Conservation (phyloP, 2,329 filamentous ascomycete genomes). For the Alternaria sp. region DNA sequence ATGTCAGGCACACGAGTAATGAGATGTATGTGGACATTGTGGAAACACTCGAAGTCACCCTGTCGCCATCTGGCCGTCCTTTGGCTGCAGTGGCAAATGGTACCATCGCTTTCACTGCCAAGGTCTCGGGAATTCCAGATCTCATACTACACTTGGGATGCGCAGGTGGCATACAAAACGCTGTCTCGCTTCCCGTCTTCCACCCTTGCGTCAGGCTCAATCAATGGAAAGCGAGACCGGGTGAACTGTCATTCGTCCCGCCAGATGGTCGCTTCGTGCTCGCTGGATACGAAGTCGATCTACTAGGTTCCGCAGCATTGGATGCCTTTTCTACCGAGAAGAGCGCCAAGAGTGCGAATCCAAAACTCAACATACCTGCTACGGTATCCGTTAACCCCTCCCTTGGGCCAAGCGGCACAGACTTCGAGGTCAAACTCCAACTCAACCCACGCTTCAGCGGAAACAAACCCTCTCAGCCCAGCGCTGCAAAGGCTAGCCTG, state of each 20-base stretch:
- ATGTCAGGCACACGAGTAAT: slow-evolving; percentile 95
- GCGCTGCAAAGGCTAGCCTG: slow-evolving; percentile 39
- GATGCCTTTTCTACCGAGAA: slow-evolving; percentile 40
- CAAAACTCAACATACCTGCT: slow-evolving; percentile 80
- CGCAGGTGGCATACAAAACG: slow-evolving; percentile 72
- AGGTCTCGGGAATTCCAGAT: slow-evolving; percentile 94
- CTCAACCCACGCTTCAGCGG: slow-evolving; percentile 64
- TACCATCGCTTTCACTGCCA: slow-evolving; percentile 92
- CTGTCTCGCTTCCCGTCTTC: slow-evolving; percentile 90
- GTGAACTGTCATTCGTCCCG: slow-evolving; percentile 93
- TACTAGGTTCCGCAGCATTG: slow-evolving; percentile 74
- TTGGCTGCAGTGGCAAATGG: slow-evolving; percentile 89
- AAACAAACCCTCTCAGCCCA: slow-evolving; percentile 49
- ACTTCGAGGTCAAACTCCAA: slow-evolving; percentile 87
- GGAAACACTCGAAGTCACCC: slow-evolving; percentile 85
- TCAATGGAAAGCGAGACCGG: slow-evolving; percentile 88
- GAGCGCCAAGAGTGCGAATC: slow-evolving; percentile 33
- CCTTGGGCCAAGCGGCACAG: slow-evolving; percentile 76
- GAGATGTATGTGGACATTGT: slow-evolving; percentile 97
- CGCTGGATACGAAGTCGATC: slow-evolving; percentile 91
- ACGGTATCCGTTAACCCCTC: slow-evolving; percentile 82
- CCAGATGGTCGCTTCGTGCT: slow-evolving; percentile 94
- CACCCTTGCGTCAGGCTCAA: slow-evolving; percentile 92
- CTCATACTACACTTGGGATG: slow-evolving; percentile 82
- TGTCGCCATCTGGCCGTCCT: slow-evolving; percentile 89